Evolutionary conservation across 345 rosid species (phyloP), one percentile per base, ranked within the genome.

Genomic region (Zanthoxylum bungeanum): DNA sequence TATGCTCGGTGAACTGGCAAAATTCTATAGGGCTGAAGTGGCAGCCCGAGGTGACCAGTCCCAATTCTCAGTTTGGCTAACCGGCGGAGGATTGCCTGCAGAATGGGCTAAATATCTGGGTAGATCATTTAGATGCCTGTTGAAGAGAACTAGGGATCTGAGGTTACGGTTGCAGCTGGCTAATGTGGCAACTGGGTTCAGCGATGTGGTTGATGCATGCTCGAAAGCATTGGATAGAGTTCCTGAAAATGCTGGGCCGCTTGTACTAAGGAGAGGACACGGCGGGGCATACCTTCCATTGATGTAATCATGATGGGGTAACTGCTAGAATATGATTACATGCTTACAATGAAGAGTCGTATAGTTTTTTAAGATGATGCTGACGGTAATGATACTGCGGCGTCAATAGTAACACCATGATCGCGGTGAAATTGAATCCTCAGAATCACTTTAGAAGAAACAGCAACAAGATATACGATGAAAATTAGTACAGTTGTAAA

Each of bases 1-100:
- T 21, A 95, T 92, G 98, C 96, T 92, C 34, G 11, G 73, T 37
- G 99, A 95, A 61, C 83, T 95, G 40, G 96, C 94, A 34, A 89
- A 87, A 77, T 95, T 92, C 74, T 95, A 87, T 66, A 79, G 96
- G 79, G 82, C 90, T 6, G 99, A 95, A 77, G 86, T 95, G 80
- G 93, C 93, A 8, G 99, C 99, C 68, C 82, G 98, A 71, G 94
- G 91, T 2, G 98, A 95, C 76, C 99, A 95, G 75, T 91, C 97
- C 51, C 98, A 95, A 42, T 91, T 95, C 85, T 85, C 98, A 1
- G 92, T 89, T 46, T 95, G 99, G 99, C 91, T 95, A 52, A 91
- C 91, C 3, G 97, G 97, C 3, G 96, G 98, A 46, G 97, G 97
- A 1, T 74, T 92, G 61, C 97, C 99, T 14, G 94, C 94, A 30